Conservation (phyloP, 148 eudicot genomes). For the Rhododendron simsii region DNA sequence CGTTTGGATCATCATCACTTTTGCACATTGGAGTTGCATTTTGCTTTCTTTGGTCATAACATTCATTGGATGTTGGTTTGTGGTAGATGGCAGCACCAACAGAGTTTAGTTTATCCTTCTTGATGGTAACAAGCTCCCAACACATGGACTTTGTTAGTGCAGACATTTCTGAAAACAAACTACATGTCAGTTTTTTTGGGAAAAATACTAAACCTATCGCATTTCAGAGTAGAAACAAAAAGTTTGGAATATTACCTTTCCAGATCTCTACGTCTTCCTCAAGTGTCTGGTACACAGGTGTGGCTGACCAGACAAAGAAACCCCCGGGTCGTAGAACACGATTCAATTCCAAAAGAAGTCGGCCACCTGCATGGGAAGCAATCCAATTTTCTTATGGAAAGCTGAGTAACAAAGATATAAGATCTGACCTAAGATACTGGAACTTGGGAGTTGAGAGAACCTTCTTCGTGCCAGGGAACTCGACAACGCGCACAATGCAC, state of each 20-base stretch:
- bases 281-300: slow-evolving; percentile 62
- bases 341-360: slow-evolving; percentile 66
- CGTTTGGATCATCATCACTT: slow-evolving; percentile 47
- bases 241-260: slow-evolving; percentile 34
- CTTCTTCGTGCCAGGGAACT: slow-evolving; percentile 81
- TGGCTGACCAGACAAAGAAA: slow-evolving; percentile 80
- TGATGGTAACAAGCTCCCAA: slow-evolving; percentile 56
- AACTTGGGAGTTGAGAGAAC: slow-evolving; percentile 18
- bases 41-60: slow-evolving; percentile 49
- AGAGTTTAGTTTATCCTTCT: slow-evolving; percentile 41
- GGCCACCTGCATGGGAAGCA: slow-evolving; percentile 44
- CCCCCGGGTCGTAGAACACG: slow-evolving; percentile 78
- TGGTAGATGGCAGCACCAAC: slow-evolving; percentile 57
- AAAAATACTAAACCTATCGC: background rate
- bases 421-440: background rate
- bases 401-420: background rate
- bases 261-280: slow-evolving; percentile 52
- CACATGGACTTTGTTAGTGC: slow-evolving; percentile 61
- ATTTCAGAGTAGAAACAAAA: background rate
- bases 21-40: slow-evolving; percentile 42
- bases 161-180: slow-evolving; percentile 42
- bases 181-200: background rate
- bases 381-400: background rate
- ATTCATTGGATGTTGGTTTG: slow-evolving; percentile 66
- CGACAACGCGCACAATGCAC: slow-evolving; percentile 82